Conservation (phyloP, 2,329 filamentous ascomycete genomes). For the Cercospora sp. region DNA sequence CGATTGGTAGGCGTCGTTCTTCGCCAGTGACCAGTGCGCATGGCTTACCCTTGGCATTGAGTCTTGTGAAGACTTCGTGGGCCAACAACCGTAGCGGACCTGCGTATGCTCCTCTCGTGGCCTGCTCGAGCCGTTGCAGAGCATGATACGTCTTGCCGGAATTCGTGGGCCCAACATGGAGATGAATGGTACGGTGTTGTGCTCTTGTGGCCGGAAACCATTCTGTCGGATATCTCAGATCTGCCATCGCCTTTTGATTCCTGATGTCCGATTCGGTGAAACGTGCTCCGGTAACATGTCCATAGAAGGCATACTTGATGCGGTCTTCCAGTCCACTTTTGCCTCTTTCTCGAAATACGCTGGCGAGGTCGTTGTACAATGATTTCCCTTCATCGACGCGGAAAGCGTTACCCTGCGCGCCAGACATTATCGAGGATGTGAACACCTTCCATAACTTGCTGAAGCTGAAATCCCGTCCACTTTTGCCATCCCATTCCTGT, state of each 20-base stretch:
- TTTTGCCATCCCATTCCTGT: constrained; percentile 29
- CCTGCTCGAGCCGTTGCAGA: constrained; percentile 76
- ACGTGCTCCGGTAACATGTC: constrained; percentile 58
- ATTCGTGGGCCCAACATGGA: constrained; percentile 96
- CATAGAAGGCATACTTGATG: constrained; percentile 68
- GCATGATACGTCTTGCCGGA: constrained; percentile 98
- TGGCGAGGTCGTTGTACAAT: constrained; percentile 23
- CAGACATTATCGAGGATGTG: constrained; percentile 43
- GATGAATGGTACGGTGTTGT: constrained; percentile 78
- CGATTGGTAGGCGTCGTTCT: constrained; percentile 68
- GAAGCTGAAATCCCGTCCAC: constrained; percentile 26
- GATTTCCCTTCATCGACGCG: constrained; percentile 2
- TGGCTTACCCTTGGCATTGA: constrained; percentile 71
- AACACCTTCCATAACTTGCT: constrained; percentile 33
- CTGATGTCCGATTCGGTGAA: constrained; percentile 59
- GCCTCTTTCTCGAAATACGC: constrained; percentile 26
- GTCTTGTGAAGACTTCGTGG: constrained; percentile 89
- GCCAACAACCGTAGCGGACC: constrained; percentile 86
- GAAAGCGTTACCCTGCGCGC: constrained; percentile 23
- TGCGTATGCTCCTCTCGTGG: constrained; percentile 78
- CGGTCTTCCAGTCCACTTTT: constrained; percentile 34
- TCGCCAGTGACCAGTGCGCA: constrained; percentile 90
- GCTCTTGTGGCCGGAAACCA: constrained; percentile 86
- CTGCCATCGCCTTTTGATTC: constrained; percentile 67
- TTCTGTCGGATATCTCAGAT: constrained; percentile 84